Percentiles rank a stretch among this genome's conserved stretches.
Conservation (phyloP, 2,329 filamentous ascomycete genomes). For the Colletotrichum coccodes region DNA sequence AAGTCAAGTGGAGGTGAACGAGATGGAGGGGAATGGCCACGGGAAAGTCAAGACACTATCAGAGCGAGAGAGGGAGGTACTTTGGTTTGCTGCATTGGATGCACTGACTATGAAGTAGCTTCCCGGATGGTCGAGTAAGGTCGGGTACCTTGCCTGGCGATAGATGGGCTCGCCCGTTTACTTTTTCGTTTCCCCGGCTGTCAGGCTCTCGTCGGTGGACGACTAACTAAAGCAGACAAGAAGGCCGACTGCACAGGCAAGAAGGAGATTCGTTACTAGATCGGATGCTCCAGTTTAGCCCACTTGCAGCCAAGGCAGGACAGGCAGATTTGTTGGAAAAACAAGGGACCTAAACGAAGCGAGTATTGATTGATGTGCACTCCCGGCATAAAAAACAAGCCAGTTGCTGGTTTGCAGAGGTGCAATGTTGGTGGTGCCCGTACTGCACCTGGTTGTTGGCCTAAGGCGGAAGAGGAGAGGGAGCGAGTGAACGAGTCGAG, state of each 20-base stretch:
- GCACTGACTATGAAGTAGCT: not conserved
- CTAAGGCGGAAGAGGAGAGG: not conserved
- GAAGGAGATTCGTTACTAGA: conserved; percentile 9
- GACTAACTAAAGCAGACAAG: conserved; percentile 9
- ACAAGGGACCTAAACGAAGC: not conserved
- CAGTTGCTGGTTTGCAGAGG: not conserved
- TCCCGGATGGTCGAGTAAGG: not conserved
- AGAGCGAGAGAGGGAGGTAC: not conserved
- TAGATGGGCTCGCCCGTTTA: not conserved
- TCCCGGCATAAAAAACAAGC: not conserved
- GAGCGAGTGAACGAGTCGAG: conserved; percentile 1
- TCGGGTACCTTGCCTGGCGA: not conserved
- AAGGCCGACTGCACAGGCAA: not conserved
- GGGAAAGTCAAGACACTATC: not conserved
- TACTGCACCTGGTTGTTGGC: not conserved
- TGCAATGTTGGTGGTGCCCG: not conserved
- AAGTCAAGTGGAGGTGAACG: conserved; percentile 11
- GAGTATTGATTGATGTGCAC: not conserved
- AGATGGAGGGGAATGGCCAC: not conserved
- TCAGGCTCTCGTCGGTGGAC: not conserved
- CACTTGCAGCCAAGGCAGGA: conserved; percentile 15
- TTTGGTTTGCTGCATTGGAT: not conserved
- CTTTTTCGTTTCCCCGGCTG: not conserved
- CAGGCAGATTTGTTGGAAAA: not conserved
- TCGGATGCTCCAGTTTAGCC: conserved; percentile 9